Base-by-base conservation (phyloP, 139 green algal species). In the Micromonas commoda region DNA sequence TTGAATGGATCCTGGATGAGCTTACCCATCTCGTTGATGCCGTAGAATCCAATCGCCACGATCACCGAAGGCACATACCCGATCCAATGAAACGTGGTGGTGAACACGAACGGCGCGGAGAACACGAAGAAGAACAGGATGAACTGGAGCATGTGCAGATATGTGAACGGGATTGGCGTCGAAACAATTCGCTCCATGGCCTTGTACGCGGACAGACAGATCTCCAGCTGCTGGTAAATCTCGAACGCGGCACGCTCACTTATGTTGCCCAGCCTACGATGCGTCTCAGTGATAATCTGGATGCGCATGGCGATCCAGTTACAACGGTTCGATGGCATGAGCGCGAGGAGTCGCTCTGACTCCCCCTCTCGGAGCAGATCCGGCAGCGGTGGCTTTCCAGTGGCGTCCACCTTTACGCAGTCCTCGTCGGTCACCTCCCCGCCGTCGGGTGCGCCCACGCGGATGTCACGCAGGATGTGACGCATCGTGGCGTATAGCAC, bases 21-120 rank as follows among this genome's bases (percentile, higher is more conserved):
- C 3, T n/a, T 38, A 0, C 64, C 76, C 24, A 81, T 67, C 52
- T 75, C 76, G 65, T 75, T 76, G 3, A 81, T 31, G 6, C 76
- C 76, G 39, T 81, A 81, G 51, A 81, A 81, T 3, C 29, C 32
- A n/a, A 72, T n/a, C 76, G 76, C 64, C 1, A 81, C n/a, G 33
- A 76, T 53, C 16, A 39, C 76, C 13, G 21, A 51, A 5, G 61
- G 28, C 19, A 81, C 5, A 16, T n/a, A 37, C 0, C 64, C 70
- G 26, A 53, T 29, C 65, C 52, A 75, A 39, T 76, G 34, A 37
- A 72, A 73, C 24, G 33, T 23, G 19, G 39, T 37, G 19, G 45
- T 57, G 32, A 81, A 69, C 39, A 64, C 39, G 69, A 81, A 81
- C 24, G 64, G 64, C 26, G 34, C 20, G 1, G 64, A 64, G 64